phyloP scores from a whole-genome alignment of 495 filamentous ascomycete species.

The Aspergillus sparsus region DNA sequence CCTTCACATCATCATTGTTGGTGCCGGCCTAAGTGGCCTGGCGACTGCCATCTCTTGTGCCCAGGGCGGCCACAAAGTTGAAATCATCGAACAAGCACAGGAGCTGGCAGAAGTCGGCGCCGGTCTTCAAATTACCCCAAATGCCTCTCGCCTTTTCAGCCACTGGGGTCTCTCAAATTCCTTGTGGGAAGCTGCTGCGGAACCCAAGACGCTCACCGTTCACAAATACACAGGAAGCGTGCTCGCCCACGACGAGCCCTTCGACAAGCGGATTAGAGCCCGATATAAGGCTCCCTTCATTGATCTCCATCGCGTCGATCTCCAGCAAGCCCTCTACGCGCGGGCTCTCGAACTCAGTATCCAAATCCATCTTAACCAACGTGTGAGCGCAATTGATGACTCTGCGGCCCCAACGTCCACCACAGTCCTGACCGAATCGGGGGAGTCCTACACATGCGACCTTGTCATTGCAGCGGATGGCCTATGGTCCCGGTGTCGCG shows the following conservation, averaged over 20 bases:
- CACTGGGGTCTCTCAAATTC: conserved; percentile 53
- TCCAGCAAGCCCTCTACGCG: conserved; percentile 54
- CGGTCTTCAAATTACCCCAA: conserved; percentile 60
- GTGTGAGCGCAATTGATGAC: conserved; percentile 46
- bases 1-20: conserved; percentile 37
- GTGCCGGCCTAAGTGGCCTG: conserved; percentile 61
- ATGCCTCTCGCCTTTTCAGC: conserved; percentile 54
- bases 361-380: conserved; percentile 46
- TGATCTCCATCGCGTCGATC: conserved; percentile 61
- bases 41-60: conserved; percentile 62
- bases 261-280: conserved; percentile 41
- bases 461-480: conserved; percentile 62
- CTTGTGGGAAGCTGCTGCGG: conserved; percentile 49
- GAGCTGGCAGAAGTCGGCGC: conserved; percentile 59
- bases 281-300: conserved; percentile 55
- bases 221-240: conserved; percentile 57
- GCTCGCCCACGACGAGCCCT: conserved; percentile 53
- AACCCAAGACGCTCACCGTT: conserved; percentile 56
- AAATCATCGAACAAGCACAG: conserved; percentile 62
- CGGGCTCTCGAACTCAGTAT: conserved; percentile 56
- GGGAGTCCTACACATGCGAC: conserved; percentile 44
- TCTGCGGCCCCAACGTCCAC: conserved; percentile 14
- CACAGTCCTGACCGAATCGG: conserved; percentile 29
- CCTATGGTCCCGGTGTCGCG: conserved; percentile 53
- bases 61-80: conserved; percentile 60